Percentiles rank a stretch among this genome's conserved stretches.
Conservation (phyloP, 768 basidiomycete species). For the Cantharellus anzutake region DNA sequence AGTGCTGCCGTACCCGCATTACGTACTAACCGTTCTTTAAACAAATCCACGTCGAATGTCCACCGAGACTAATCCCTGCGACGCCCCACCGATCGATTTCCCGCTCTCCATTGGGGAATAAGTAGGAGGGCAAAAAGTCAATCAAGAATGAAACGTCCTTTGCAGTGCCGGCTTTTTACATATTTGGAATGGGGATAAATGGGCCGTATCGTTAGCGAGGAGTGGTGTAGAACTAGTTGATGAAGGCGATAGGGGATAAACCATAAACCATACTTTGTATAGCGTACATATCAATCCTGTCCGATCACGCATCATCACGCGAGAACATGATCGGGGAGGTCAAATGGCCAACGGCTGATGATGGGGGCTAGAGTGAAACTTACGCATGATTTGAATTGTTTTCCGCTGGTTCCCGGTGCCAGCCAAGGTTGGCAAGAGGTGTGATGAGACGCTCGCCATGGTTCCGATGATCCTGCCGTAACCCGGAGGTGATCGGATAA, state of each 20-base stretch:
- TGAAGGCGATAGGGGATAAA: not conserved
- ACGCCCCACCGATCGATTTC: constrained; percentile 48
- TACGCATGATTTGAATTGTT: constrained; percentile 28
- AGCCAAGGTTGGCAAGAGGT: constrained; percentile 20
- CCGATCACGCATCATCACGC: constrained; percentile 5
- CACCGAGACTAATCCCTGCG: constrained; percentile 64
- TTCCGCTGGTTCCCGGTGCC: constrained; percentile 17
- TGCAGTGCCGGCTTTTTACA: constrained; percentile 36
- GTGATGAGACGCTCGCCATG: constrained; percentile 28
- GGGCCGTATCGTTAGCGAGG: not conserved
- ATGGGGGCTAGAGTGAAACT: constrained; percentile 8
- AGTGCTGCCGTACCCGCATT: not conserved
- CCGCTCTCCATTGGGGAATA: constrained; percentile 50
- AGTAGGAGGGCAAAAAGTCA: constrained; percentile 53
- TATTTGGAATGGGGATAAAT: not conserved
- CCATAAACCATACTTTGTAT: constrained; percentile 20
- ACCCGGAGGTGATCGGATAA: too few species aligned
- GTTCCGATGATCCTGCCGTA: constrained; percentile 30
- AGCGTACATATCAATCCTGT: constrained; percentile 29
- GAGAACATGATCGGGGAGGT: not conserved
- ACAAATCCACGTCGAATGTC: constrained; percentile 64
- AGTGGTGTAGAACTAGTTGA: not conserved
- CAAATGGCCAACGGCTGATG: not conserved
- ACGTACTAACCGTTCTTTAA: constrained; percentile 26
- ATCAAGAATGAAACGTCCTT: constrained; percentile 64